Conservation (phyloP, 345 rosid genomes). For the Eucalyptus albens region DNA sequence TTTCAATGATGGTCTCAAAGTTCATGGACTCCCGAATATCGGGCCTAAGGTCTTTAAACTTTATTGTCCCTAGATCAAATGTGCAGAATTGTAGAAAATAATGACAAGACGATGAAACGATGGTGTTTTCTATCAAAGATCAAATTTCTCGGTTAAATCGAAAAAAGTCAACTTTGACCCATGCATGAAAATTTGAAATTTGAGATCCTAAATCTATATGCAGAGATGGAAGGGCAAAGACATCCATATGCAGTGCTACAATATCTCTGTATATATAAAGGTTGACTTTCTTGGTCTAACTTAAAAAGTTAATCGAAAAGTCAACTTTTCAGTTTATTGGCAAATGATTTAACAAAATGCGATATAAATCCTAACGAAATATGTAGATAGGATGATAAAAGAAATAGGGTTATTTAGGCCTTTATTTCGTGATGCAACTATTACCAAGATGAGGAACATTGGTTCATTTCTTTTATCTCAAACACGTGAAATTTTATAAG, state of each 20-base stretch:
- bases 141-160: background rate
- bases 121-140: background rate
- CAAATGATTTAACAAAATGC: too few species aligned
- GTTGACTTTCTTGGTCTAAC: background rate
- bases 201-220: background rate
- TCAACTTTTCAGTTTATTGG: too few species aligned
- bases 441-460: background rate
- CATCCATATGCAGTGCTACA: background rate
- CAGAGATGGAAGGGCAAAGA: background rate
- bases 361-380: background rate
- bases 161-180: background rate
- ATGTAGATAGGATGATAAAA: background rate
- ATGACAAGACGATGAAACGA: background rate
- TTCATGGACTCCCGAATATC: background rate
- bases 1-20: background rate
- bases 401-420: rapidly evolving
- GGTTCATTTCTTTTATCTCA: background rate
- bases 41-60: background rate
- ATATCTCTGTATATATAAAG: background rate
- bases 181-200: background rate
- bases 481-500: too few species aligned
- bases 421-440: too few species aligned
- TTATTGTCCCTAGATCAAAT: background rate
- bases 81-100: background rate
- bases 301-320: background rate